phyloP scores from a whole-genome alignment of 2,329 filamentous ascomycete species.

The Helotiales sp. region DNA sequence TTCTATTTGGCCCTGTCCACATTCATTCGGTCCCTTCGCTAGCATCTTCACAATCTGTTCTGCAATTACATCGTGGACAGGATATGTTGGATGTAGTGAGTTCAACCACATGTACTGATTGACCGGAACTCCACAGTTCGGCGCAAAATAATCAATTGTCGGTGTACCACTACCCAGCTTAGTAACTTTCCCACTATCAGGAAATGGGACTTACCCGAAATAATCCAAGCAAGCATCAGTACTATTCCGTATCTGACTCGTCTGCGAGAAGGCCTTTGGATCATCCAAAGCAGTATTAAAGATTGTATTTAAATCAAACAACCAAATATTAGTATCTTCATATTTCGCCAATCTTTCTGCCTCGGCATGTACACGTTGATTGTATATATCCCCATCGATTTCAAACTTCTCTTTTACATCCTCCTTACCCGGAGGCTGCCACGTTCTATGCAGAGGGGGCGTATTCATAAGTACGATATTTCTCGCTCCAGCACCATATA shows the following conservation, averaged over 20 bases:
- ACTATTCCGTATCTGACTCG: not conserved
- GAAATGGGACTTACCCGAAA: not conserved
- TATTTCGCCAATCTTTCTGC: not conserved
- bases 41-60: not conserved
- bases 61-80: not conserved
- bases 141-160: not conserved
- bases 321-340: not conserved
- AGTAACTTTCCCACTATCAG: not conserved
- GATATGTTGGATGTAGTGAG: constrained; percentile 1
- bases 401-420: not conserved
- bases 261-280: not conserved
- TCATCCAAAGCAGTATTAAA: not conserved
- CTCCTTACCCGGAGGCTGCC: not conserved
- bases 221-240: not conserved
- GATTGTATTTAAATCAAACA: not conserved
- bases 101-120: constrained; percentile 5
- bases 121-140: not conserved
- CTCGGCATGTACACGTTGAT: not conserved
- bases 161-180: not conserved
- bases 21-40: not conserved
- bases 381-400: not conserved
- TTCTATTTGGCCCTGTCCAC: too few species aligned
- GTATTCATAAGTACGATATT: not conserved
- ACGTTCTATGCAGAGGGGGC: not conserved
- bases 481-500: constrained; percentile 2